Percentiles rank a stretch among this genome's conserved stretches.
Conservation (phyloP, 2,329 filamentous ascomycete species). For the Aureobasidium sp. region DNA sequence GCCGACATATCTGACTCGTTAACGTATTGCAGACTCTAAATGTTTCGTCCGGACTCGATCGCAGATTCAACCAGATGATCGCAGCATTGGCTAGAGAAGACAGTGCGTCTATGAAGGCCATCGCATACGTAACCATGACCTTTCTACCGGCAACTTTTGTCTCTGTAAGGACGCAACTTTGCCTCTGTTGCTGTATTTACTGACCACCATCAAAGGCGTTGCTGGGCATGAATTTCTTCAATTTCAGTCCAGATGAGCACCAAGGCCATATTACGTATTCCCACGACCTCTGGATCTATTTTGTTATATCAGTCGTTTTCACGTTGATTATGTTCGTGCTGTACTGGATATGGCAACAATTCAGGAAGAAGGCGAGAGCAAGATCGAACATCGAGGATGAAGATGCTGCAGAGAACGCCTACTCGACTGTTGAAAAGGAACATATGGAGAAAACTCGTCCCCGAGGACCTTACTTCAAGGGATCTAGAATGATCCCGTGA, state of each 20-base stretch:
- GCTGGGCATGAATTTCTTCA: constrained; percentile 4
- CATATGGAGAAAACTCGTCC: no score
- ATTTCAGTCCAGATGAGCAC: not conserved
- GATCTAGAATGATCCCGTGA: no score
- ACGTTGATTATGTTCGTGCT: not conserved
- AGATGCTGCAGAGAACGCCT: no score
- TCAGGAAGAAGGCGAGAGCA: no score
- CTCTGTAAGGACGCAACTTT: not conserved
- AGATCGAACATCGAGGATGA: no score
- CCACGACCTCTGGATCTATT: constrained; percentile 2
- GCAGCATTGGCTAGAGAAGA: constrained; percentile 21
- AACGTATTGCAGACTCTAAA: no score
- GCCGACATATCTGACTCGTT: not conserved
- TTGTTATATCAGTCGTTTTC: not conserved
- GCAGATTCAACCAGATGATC: no score
- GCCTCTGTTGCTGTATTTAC: no score
- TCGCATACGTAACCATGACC: constrained; percentile 30
- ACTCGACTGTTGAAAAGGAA: no score
- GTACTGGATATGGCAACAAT: not conserved
- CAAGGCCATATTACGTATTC: not conserved
- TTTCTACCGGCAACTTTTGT: constrained; percentile 26
- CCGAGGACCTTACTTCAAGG: no score
- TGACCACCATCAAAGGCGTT: not conserved
- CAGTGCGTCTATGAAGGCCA: constrained; percentile 31
- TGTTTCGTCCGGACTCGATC: no score